Evolutionary conservation across 192 early-diverging fungal genomes (phyloP).

Genomic region (Dimargaris xerosporica): DNA sequence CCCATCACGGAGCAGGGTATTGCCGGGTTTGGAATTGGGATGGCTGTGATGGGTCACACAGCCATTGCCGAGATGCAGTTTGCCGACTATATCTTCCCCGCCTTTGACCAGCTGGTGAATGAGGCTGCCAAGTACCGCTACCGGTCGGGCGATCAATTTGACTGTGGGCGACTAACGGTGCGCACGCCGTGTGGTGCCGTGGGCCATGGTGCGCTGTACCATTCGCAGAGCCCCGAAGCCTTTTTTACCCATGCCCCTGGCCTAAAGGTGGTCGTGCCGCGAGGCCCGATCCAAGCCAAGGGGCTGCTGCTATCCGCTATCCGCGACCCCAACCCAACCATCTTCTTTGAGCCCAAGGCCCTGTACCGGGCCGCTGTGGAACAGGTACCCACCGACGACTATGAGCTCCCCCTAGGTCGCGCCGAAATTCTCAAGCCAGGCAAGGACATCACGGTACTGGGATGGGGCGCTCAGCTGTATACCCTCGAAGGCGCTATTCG

Average conservation of each 20-base stretch:
- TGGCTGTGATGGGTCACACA: constrained; percentile 87
- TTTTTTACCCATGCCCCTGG: constrained; percentile 93
- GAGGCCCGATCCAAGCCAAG: constrained; percentile 89
- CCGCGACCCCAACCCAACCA: constrained; percentile 81
- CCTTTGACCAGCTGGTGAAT: constrained; percentile 96
- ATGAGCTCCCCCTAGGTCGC: constrained; percentile 75
- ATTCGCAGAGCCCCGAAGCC: constrained; percentile 86
- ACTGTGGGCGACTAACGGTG: constrained; percentile 79
- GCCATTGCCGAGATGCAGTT: constrained; percentile 98
- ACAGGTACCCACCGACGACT: constrained; percentile 85
- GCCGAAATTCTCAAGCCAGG: constrained; percentile 77
- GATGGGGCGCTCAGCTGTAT: constrained; percentile 87
- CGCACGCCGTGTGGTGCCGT: constrained; percentile 85
- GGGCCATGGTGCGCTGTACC: constrained; percentile 94
- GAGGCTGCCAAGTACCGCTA: constrained; percentile 97
- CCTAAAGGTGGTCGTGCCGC: constrained; percentile 80
- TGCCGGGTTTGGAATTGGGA: constrained; percentile 86
- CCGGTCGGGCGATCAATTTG: constrained; percentile 81
- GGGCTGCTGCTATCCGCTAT: constrained; percentile 81
- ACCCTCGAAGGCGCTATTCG: constrained; percentile 81
- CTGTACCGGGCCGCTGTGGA: constrained; percentile 91
- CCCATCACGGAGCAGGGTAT: constrained; percentile 93
- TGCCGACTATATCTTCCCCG: constrained; percentile 96
- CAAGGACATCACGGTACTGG: constrained; percentile 79
- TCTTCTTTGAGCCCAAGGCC: constrained; percentile 95